phyloP scores from a whole-genome alignment of 2,329 filamentous ascomycete genomes.

The Lasiodiplodia theobromae region DNA sequence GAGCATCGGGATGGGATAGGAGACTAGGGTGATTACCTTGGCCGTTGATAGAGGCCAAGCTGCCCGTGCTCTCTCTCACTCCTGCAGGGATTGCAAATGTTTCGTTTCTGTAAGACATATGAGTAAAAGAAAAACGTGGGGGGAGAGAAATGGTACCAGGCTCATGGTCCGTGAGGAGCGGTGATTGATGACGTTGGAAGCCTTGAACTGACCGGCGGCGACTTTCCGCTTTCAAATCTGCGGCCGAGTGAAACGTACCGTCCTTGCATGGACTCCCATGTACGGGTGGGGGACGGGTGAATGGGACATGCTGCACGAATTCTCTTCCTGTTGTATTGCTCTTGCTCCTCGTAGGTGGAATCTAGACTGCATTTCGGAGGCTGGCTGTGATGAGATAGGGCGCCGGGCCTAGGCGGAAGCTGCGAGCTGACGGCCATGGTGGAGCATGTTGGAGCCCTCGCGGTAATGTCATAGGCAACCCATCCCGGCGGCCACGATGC shows the following conservation, averaged over 20 bases:
- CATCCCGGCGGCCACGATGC: background rate
- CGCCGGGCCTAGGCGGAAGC: background rate
- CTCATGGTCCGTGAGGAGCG: background rate
- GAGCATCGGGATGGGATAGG: constrained; percentile 1
- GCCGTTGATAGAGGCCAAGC: constrained; percentile 1
- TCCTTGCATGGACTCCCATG: constrained; percentile 12
- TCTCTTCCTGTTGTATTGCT: background rate
- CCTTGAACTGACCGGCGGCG: background rate
- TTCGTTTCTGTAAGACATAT: constrained; percentile 17
- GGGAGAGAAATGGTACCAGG: background rate
- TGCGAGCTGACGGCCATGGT: background rate
- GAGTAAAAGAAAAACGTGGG: background rate
- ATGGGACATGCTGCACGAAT: background rate
- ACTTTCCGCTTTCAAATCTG: constrained; percentile 9
- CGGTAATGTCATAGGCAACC: background rate
- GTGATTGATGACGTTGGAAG: constrained; percentile 10
- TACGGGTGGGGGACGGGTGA: background rate
- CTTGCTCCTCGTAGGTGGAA: constrained; percentile 17
- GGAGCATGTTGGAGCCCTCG: background rate
- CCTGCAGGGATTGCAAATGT: constrained; percentile 9
- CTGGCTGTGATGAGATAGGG: constrained; percentile 1
- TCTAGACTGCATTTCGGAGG: background rate
- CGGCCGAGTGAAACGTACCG: constrained; percentile 2
- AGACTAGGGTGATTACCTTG: background rate
- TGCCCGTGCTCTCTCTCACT: background rate